Evolutionary conservation across 2,329 filamentous ascomycete genomes (phyloP), one percentile per base, ranked within the genome.

Genomic region (Exserohilum turcica): DNA sequence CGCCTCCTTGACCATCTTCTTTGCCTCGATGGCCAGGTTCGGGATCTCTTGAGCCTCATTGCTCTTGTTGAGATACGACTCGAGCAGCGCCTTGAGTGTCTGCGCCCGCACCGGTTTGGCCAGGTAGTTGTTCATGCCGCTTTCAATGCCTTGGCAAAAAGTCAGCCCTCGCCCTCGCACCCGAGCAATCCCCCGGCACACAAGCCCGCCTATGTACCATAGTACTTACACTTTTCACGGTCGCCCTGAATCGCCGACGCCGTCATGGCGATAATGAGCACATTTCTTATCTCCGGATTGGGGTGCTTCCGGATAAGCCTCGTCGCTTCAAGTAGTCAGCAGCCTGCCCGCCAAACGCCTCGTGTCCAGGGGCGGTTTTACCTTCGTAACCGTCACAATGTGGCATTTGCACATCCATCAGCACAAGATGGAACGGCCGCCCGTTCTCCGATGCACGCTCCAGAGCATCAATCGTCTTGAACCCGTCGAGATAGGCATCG

Each of bases 371-470:
- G 15, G 13, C 4, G 6, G 5, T 39, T 55, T 37, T 63, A 70
- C 68, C 68, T 74, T 96, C 90, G 71, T 96, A 96, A 5, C 92
- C 92, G 71, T 97, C 92, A 7, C 96, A 83, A 3, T 95, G 86
- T 0, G 92, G 92, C 92, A 97, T 97, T 76, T 96, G 92, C 3
- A 96, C 91, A 71, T 97, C 92, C 92, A 97, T 97, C 38, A 97
- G 82, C 35, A 96, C 88, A 28, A 97, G 83, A 67, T 97, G 92
- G 76, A 95, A 97, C 0, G 92, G 92, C 7, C 80, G 80, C 1
- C 87, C 88, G 57, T 90, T 87, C 38, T 78, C 80, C 3, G 89
- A 88, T 57, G 87, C 89, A 44, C 84, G 79, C 7, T 88, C 86
- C n/a, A 97, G 78, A 0, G 91, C 92, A 66, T 96, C 90, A 12